Evolutionary conservation across 352 stramenopile species (phyloP).

Genomic region (Globisporangium spinosum): DNA sequence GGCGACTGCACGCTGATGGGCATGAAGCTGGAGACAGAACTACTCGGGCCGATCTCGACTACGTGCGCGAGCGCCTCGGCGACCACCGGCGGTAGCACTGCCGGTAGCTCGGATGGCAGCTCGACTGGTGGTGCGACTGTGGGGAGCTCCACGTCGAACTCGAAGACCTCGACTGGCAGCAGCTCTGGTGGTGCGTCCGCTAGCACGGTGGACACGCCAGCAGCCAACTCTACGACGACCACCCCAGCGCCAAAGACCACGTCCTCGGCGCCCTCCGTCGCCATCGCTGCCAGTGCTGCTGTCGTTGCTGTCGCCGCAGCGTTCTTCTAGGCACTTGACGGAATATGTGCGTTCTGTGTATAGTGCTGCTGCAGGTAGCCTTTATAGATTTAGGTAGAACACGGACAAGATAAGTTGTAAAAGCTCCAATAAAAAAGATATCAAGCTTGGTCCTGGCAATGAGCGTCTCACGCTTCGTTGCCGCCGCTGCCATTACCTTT

Average conservation of each 20-base stretch:
- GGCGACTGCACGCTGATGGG: constrained; percentile 29
- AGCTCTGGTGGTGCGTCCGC: background rate
- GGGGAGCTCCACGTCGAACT: background rate
- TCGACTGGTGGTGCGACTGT: background rate
- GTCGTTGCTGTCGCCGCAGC: constrained; percentile 21
- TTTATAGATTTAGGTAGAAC: background rate
- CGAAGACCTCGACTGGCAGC: background rate
- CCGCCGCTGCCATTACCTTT: background rate
- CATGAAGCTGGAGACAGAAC: constrained; percentile 20
- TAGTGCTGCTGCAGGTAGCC: background rate
- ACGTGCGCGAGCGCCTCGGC: background rate
- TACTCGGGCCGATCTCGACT: constrained; percentile 18
- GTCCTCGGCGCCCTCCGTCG: background rate
- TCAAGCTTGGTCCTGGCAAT: background rate
- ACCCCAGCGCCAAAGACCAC: background rate
- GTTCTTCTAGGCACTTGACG: constrained; percentile 13
- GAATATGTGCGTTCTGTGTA: background rate
- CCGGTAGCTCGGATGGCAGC: background rate
- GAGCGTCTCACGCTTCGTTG: background rate
- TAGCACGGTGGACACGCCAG: background rate
- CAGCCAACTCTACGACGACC: background rate
- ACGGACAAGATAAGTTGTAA: background rate
- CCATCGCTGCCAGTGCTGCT: background rate
- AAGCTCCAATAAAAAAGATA: background rate
- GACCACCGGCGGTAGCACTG: background rate